Conservation (phyloP, 1,284 basidiomycete genomes). For the Filobasidium uniguttulatum region DNA sequence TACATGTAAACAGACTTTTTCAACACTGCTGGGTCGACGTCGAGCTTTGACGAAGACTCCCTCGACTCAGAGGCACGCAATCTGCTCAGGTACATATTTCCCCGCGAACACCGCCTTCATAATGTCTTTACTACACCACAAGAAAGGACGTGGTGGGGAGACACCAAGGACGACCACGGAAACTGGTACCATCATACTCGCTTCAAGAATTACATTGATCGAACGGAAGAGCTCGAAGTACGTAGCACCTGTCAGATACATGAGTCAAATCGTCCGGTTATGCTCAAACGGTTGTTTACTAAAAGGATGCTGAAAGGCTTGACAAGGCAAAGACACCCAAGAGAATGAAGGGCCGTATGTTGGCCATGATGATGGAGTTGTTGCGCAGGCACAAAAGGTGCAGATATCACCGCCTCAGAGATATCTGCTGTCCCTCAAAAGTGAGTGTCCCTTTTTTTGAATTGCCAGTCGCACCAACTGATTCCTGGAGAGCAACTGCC, state of each 20-base stretch:
- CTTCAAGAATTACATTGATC: constrained; percentile 47
- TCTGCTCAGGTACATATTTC: constrained; percentile 52
- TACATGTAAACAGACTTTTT: too few relatives aligned
- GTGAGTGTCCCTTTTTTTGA: constrained; percentile 31
- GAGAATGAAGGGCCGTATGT: constrained; percentile 44
- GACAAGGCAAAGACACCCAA: constrained; percentile 52
- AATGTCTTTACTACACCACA: constrained; percentile 42
- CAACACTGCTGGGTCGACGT: background rate
- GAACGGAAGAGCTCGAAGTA: constrained; percentile 61
- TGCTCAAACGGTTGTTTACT: background rate
- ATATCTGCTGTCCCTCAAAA: constrained; percentile 59
- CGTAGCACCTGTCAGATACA: constrained; percentile 2
- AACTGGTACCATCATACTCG: constrained; percentile 1
- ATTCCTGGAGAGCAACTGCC: too few relatives aligned
- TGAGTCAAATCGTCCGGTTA: constrained; percentile 5
- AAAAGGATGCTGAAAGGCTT: constrained; percentile 12
- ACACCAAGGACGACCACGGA: constrained; percentile 18
- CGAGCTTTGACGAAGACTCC: background rate
- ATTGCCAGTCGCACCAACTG: background rate
- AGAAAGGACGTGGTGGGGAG: constrained; percentile 14
- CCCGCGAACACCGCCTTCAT: constrained; percentile 55
- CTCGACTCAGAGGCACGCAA: constrained; percentile 6
- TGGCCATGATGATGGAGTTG: constrained; percentile 49
- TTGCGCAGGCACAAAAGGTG: constrained; percentile 56
- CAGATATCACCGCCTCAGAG: constrained; percentile 52